Base-by-base conservation (phyloP, 768 basidiomycete species). In the Amanita fuliginea region DNA sequence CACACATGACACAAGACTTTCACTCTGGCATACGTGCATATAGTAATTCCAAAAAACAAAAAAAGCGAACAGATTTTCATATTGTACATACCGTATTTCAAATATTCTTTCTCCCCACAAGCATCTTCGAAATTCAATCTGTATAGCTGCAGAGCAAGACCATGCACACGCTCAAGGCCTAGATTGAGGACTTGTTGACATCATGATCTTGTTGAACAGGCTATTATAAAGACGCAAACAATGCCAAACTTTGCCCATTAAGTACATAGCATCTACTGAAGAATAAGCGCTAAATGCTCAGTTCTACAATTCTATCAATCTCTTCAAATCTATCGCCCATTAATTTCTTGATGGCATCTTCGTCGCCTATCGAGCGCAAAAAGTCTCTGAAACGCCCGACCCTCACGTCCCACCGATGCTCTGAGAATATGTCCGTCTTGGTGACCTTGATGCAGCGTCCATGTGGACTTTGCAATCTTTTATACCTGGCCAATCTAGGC, bases 51-150 rank as follows among this genome's bases (percentile, higher is more conserved):
- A n/a, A n/a, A n/a, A n/a, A 60, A 59, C 36, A 43, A 46, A 11
- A 44, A 30, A 24, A 56, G 54, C 32, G 56, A 57, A 28, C 52
- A 60, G 13, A 50, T 60, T 33, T 54, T 11, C 21, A 51, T 60
- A 28, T 26, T 50, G 6, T 59, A 60, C 32, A 21, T 47, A 42
- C 5, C 33, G 42, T 7, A 21, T 7, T 30, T 32, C 16, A 18
- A n/a, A 34, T 45, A 45, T 14, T 14, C 34, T 24, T 60, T 59
- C 24, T 36, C 46, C 1, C 19, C 30, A n/a, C 51, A 57, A 22
- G 54, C 54, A 6, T 14, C 21, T 18, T n/a, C 55, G 57, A 39
- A 40, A 47, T 13, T 11, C 54, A 18, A 16, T 57, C 34, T 6
- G 9, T 8, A 41, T 44, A 4, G 32, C 50, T n/a, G 13, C 28